phyloP scores from a whole-genome alignment of 2,329 filamentous ascomycete genomes.

The Herpotrichia juniperi region DNA sequence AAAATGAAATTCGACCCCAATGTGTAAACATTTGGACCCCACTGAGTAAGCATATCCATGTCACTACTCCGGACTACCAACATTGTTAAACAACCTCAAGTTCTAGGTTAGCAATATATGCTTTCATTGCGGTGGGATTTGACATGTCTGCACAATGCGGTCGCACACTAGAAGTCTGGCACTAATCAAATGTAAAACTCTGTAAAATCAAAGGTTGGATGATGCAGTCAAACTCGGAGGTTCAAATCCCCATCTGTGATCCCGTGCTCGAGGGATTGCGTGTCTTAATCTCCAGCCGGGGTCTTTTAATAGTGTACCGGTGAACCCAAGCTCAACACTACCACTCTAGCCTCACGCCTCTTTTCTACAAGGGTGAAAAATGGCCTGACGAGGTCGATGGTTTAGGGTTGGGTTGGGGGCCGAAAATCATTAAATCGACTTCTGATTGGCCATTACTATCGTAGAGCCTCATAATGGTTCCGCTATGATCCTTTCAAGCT shows the following conservation, averaged over 20 bases:
- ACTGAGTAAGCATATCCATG: constrained; percentile 1
- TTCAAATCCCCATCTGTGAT: too few species aligned
- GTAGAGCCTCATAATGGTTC: not conserved
- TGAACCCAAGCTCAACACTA: not conserved
- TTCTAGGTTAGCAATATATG: not conserved
- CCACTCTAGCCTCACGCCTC: not conserved
- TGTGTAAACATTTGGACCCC: not conserved
- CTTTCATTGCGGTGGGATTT: too few species aligned
- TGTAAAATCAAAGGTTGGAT: too few species aligned
- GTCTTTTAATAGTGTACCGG: not conserved
- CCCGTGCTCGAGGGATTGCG: not conserved
- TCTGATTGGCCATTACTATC: not conserved
- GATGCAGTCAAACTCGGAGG: too few species aligned
- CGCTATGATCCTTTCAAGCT: not conserved
- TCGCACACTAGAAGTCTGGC: too few species aligned
- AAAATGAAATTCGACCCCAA: too few species aligned
- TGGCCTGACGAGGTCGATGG: not conserved
- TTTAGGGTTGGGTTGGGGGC: not conserved
- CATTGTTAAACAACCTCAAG: not conserved
- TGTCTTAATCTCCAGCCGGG: not conserved
- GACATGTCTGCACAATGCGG: too few species aligned
- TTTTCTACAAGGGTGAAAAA: not conserved
- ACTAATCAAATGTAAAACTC: too few species aligned
- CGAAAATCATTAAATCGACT: not conserved
- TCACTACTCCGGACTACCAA: not conserved